Percentiles rank a stretch among this genome's conserved stretches.
These are phyloP conservation scores for Phaeotremella fagi DNA, from an alignment of 768 basidiomycete species.

Conservation along the genomic window DNA sequence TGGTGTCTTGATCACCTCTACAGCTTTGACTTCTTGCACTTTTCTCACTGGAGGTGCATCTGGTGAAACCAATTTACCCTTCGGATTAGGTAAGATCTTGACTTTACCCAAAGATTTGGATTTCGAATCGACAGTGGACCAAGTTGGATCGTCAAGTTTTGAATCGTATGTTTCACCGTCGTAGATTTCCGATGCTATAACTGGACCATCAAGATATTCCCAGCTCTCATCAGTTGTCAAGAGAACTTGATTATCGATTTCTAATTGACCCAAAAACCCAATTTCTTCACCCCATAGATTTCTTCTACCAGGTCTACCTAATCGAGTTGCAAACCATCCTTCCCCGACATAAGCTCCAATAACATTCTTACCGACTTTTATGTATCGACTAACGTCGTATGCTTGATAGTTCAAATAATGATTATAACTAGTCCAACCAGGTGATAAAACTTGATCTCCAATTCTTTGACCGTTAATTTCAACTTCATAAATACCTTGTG, in stretches of 20 bases:
- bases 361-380: slow-evolving; percentile 7
- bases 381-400: slow-evolving; percentile 12
- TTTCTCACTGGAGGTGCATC: slow-evolving; percentile 28
- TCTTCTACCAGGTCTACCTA: slow-evolving; percentile 1
- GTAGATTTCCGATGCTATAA: slow-evolving; percentile 19
- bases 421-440: slow-evolving; percentile 35
- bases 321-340: slow-evolving; percentile 17
- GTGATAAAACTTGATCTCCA: slow-evolving; percentile 29
- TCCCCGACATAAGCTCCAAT: slow-evolving; percentile 19
- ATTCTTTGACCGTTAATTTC: slow-evolving; percentile 27
- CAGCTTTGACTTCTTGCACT: slow-evolving; percentile 8
- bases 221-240: slow-evolving; percentile 6
- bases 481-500: slow-evolving; percentile 29
- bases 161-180: slow-evolving; percentile 26
- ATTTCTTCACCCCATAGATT: slow-evolving; percentile 16
- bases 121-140: neutral
- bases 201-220: slow-evolving; percentile 22
- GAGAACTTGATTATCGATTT: slow-evolving; percentile 6
- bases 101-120: slow-evolving; percentile 1
- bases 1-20: slow-evolving; percentile 29
- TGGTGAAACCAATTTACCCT: slow-evolving; percentile 14
- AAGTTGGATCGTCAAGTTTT: neutral
- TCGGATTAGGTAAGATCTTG: slow-evolving; percentile 2
- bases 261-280: slow-evolving; percentile 12
- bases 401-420: slow-evolving; percentile 39